A percentile compares a stretch with the other conserved stretches of the same genome.
Conservation (phyloP, 2,329 filamentous ascomycete species). For the Paradendryphiella salina region DNA sequence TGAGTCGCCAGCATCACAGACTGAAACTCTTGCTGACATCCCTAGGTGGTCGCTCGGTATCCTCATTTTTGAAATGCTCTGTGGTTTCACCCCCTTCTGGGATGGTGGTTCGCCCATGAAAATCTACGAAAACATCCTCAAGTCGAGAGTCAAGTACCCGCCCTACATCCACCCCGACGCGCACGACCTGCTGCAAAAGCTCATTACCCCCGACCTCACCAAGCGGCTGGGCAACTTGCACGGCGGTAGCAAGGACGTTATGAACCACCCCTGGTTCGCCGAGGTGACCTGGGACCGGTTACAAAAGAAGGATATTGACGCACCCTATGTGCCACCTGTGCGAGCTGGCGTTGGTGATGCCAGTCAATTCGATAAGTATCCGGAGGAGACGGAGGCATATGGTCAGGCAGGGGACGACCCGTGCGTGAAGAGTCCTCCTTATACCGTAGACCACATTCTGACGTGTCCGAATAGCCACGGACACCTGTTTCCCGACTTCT, state of each 20-base stretch:
- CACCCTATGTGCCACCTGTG: constrained; percentile 94
- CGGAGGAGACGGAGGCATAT: constrained; percentile 93
- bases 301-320: constrained; percentile 94
- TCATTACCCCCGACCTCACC: constrained; percentile 93
- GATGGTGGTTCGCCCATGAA: constrained; percentile 97
- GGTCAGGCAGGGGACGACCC: constrained; percentile 77
- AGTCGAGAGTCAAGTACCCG: constrained; percentile 94
- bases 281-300: constrained; percentile 98
- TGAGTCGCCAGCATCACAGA: constrained; percentile 54
- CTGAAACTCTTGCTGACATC: constrained; percentile 11
- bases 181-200: constrained; percentile 84
- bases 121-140: constrained; percentile 99
- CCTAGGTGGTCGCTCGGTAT: constrained; percentile 96
- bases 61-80: constrained; percentile 99
- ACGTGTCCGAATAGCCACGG: constrained; percentile 42
- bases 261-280: constrained; percentile 93
- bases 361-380: constrained; percentile 97
- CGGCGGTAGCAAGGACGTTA: constrained; percentile 87
- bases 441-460: constrained; percentile 32
- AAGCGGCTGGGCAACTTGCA: constrained; percentile 94
- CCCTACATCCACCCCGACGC: constrained; percentile 94
- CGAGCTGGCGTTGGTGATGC: constrained; percentile 92
- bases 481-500: constrained; percentile 43
- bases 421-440: constrained; percentile 62
- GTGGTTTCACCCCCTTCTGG: constrained; percentile 98